A percentile compares a stretch with the other conserved stretches of the same genome.
These are phyloP conservation scores for Eutypa lata DNA, from an alignment of 2,329 filamentous ascomycete genomes.

Conservation along the genomic window DNA sequence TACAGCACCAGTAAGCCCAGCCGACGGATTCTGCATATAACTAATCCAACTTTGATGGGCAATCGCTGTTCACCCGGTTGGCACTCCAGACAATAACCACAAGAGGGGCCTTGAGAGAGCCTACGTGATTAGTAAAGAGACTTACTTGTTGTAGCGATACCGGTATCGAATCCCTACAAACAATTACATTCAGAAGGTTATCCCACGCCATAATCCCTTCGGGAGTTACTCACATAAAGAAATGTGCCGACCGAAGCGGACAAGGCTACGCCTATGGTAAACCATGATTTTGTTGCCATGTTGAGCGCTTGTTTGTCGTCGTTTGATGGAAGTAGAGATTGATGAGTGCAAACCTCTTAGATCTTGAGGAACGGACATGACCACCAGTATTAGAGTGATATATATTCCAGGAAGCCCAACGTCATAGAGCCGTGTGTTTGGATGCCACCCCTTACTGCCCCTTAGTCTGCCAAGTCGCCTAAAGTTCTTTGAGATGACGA, in stretches of 20 bases:
- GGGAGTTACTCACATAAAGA: constrained; percentile 42
- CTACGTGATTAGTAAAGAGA: constrained; percentile 1
- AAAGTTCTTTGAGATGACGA: background rate
- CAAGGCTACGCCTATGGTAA: constrained; percentile 46
- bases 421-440: no score
- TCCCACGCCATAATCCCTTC: background rate
- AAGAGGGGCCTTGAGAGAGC: background rate
- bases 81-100: background rate
- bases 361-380: background rate
- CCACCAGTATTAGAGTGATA: background rate
- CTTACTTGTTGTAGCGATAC: constrained; percentile 54
- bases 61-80: constrained; percentile 36
- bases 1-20: constrained; percentile 43
- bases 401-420: background rate
- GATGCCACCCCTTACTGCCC: no score
- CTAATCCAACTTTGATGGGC: constrained; percentile 54
- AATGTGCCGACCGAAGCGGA: constrained; percentile 57
- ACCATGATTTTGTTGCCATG: constrained; percentile 18
- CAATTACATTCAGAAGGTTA: background rate
- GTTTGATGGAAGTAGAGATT: background rate
- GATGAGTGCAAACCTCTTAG: background rate
- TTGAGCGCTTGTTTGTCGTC: background rate
- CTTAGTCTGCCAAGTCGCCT: background rate
- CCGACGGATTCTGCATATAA: constrained; percentile 51
- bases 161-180: constrained; percentile 50